Base-by-base conservation (phyloP, 495 filamentous ascomycete genomes). In the Lasiosphaeria hispida region DNA sequence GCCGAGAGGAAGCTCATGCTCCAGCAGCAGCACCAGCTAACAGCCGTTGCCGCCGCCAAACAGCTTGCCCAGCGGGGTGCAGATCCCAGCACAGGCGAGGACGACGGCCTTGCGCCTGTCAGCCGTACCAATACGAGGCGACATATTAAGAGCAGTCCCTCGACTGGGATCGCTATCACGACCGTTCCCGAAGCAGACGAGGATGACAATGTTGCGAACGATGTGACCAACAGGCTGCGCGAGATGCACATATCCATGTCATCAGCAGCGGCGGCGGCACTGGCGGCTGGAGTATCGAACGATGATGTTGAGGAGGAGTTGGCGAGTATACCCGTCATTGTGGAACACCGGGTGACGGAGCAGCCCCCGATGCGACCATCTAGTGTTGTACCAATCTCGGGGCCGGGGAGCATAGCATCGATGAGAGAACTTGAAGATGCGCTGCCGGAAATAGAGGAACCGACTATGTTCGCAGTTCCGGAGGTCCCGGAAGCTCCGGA, bases 161-260 rank as follows among this genome's bases (percentile, higher is more conserved):
- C 87, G 15, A 85, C 83, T n/a, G 87, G 86, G n/a, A 89, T 84
- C 52, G 80, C 83, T 7, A 84, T 91, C 33, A 81, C 81, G 2
- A 88, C 87, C 1, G 89, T 92, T 35, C 74, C 80, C 15, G 88
- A 92, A 69, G 81, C 83, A 30, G 81, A 85, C 19, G 88, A 92
- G 63, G 88, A 92, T 55, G 76, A 83, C 5, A 39, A 33, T 10
- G 53, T 42, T 37, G 61, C 63, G 38, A 60, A 66, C 10, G 75
- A 77, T 11, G 67, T 79, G 19, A 58, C 74, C 7, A 71, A 57
- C 48, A 71, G 63, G 60, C 57, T 78, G 10, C 71, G 66, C 53
- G 61, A 45, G 38, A 73, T 77, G 73, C 73, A 67, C 54, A 71
- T 76, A 13, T 71, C 73, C 56, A 72, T 74, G 14, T 70, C 72